Evolutionary conservation across 345 rosid genomes (phyloP), one percentile per base, ranked within the genome.

Genomic region (Turritis glabra): DNA sequence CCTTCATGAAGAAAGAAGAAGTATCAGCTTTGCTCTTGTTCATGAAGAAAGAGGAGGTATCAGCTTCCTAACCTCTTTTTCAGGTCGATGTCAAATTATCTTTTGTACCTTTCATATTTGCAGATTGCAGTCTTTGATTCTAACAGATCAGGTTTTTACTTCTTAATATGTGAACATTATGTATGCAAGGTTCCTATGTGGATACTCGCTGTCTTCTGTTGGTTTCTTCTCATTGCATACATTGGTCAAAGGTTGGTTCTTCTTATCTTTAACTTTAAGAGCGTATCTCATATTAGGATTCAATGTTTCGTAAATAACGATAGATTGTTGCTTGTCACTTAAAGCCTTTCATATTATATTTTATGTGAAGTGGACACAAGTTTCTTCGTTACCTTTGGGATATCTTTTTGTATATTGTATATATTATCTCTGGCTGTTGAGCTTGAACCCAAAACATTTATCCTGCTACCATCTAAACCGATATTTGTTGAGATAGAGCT

Each of bases 311-410:
- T 41, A 26, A 15, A 1, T 8, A 4, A n/a, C 33, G 3, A 10
- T 62, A 63, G 33, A 63, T 43, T 2, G 54, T 65, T 32, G 48
- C 50, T 52, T 58, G 33, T 25, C 19, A 18, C 26, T 8, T 47
- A 47, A 50, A 32, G 47, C 11, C 35, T 59, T 19, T 47, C 48
- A n/a, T 33, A 18, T 17, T 21, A 21, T 6, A 3, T 58, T 46
- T 75, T 56, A 35, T 48, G n/a, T n/a, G 17, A 57, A 25, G 22
- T 66, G 55, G 63, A 29, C 6, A n/a, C 46, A 53, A 30, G 22
- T 64, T n/a, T n/a, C n/a, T n/a, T n/a, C n/a, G n/a, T n/a, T n/a
- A n/a, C n/a, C 46, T 22, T 22, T 41, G 38, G 27, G 58, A 23
- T 23, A 38, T 9, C 29, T 43, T 21, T 52, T 21, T 40, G 25